Conservation (phyloP, 441 rosid species). For the Adansonia rubrostipa region DNA sequence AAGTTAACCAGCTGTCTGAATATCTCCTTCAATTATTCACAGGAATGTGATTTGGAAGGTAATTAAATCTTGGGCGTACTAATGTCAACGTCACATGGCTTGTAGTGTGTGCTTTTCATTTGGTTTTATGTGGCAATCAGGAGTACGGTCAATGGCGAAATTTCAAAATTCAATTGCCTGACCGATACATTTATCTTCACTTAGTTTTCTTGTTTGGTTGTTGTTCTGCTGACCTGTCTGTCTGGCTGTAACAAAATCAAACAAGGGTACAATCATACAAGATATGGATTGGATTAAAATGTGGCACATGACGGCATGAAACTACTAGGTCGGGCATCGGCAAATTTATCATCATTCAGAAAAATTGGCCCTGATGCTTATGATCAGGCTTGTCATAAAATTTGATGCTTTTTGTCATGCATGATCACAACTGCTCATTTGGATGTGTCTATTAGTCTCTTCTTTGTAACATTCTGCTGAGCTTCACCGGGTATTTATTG, state of each 20-base stretch:
- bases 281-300: constrained; percentile 69
- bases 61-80: not conserved
- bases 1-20: not conserved
- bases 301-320: constrained; percentile 83
- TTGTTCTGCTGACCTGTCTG: not conserved
- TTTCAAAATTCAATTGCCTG: not conserved
- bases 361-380: constrained; percentile 62
- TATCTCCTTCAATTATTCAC: not conserved
- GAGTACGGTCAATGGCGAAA: not conserved
- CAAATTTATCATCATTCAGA: constrained; percentile 57
- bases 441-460: not conserved
- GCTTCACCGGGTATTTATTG: not conserved
- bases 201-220: constrained; percentile 1
- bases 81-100: not conserved
- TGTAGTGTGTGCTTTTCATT: not conserved
- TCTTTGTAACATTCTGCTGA: not conserved
- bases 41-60: not conserved
- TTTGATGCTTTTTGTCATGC: not conserved
- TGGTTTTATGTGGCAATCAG: not conserved
- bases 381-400: constrained; percentile 46
- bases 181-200: not conserved
- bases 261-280: constrained; percentile 56
- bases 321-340: constrained; percentile 61
- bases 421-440: not conserved
- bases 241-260: constrained; percentile 70